Evolutionary conservation across 176 grass and related monocot species (phyloP).

Genomic region (Rhynchospora tenuis): DNA sequence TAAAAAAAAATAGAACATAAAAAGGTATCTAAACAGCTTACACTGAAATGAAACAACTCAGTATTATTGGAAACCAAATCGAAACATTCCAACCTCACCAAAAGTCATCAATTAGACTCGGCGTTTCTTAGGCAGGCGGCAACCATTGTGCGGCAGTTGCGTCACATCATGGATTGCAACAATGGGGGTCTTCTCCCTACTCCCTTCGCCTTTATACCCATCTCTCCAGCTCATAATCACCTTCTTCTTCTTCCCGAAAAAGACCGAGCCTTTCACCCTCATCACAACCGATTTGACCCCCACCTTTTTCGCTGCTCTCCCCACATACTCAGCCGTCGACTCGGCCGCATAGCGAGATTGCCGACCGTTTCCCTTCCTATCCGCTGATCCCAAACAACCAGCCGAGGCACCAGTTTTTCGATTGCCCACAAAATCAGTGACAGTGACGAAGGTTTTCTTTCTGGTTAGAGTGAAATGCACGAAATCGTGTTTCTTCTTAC

Average conservation of each 20-base stretch:
- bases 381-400: not conserved
- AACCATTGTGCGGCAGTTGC: slow-evolving; percentile 15
- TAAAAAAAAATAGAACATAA: not conserved
- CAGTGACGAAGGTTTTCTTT: slow-evolving; percentile 21
- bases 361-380: not conserved
- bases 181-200: slow-evolving; percentile 8
- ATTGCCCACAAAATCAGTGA: slow-evolving; percentile 3
- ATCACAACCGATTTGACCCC: slow-evolving; percentile 19
- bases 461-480: not conserved
- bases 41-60: not conserved
- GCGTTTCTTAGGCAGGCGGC: slow-evolving; percentile 15
- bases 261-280: slow-evolving; percentile 5
- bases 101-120: not conserved
- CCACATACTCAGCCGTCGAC: slow-evolving; percentile 15
- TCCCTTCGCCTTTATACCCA: slow-evolving; percentile 3
- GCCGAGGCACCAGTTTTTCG: slow-evolving; percentile 14
- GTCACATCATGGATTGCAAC: slow-evolving; percentile 23
- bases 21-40: not conserved
- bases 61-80: slow-evolving; percentile 4
- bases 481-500: slow-evolving; percentile 10
- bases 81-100: not conserved
- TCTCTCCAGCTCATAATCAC: slow-evolving; percentile 15
- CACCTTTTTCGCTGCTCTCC: not conserved
- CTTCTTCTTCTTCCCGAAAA: slow-evolving; percentile 17
- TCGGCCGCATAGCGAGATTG: not conserved